phyloP scores from a whole-genome alignment of 805 yeast species.

The Sungouiozyma intestinalis region DNA sequence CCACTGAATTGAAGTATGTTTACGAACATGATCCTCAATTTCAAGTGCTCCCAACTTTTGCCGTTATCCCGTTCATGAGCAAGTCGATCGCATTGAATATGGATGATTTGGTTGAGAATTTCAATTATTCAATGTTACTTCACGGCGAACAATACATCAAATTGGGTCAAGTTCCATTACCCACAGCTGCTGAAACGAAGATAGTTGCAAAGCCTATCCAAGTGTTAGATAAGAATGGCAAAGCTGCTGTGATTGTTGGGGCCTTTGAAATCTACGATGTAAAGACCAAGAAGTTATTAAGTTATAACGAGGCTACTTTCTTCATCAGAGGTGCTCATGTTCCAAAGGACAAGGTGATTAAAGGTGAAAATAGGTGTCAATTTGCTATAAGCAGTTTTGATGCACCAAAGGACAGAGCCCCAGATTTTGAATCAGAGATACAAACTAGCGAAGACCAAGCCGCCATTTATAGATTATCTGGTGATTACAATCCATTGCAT shows the following conservation, averaged over 20 bases:
- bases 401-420: slow-evolving; percentile 47
- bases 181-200: slow-evolving; percentile 52
- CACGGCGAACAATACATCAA: slow-evolving; percentile 94
- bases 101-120: slow-evolving; percentile 57
- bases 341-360: slow-evolving; percentile 40
- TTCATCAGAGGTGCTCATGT: slow-evolving; percentile 67
- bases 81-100: slow-evolving; percentile 49
- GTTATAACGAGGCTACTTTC: slow-evolving; percentile 74
- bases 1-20: slow-evolving; percentile 63
- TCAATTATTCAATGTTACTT: slow-evolving; percentile 78
- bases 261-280: slow-evolving; percentile 63
- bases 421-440: slow-evolving; percentile 55
- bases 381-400: slow-evolving; percentile 56
- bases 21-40: slow-evolving; percentile 72
- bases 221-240: slow-evolving; percentile 74
- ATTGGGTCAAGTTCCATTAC: slow-evolving; percentile 61
- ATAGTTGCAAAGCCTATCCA: slow-evolving; percentile 63
- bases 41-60: slow-evolving; percentile 81
- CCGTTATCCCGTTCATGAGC: slow-evolving; percentile 77
- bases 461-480: slow-evolving; percentile 80
- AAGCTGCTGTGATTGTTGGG: slow-evolving; percentile 64
- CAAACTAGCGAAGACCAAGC: slow-evolving; percentile 66
- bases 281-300: slow-evolving; percentile 55
- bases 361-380: slow-evolving; percentile 37
- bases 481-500: slow-evolving; percentile 92